phyloP scores from a whole-genome alignment of 495 filamentous ascomycete species.

The Clohesyomyces aquaticus region DNA sequence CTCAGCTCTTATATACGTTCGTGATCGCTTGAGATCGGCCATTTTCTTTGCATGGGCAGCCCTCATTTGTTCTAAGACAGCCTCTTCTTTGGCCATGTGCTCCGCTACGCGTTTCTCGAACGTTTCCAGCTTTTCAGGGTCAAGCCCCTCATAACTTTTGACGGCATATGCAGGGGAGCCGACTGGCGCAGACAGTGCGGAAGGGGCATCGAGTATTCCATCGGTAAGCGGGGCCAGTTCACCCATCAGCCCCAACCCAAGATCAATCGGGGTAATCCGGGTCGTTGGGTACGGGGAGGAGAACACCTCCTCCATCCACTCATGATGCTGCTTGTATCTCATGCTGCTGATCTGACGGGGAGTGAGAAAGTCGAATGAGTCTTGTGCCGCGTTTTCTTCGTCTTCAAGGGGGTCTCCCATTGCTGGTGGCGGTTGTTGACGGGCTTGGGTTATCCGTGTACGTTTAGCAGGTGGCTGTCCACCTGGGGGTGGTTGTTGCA shows the following conservation, averaged over 20 bases:
- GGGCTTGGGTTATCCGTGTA: constrained; percentile 35
- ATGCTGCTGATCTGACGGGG: constrained; percentile 83
- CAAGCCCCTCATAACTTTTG: constrained; percentile 56
- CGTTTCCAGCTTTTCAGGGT: constrained; percentile 68
- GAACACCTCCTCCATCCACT: constrained; percentile 99
- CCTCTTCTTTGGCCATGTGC: constrained; percentile 65
- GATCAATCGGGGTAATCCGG: constrained; percentile 83
- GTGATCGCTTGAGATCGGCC: constrained; percentile 70
- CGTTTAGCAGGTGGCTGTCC: constrained; percentile 54
- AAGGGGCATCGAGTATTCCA: constrained; percentile 72
- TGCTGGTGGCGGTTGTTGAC: neutral
- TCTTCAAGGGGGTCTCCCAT: constrained; percentile 69
- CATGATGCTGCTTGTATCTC: constrained; percentile 91
- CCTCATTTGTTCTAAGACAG: constrained; percentile 83
- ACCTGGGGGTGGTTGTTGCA: constrained; percentile 47
- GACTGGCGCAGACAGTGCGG: constrained; percentile 29
- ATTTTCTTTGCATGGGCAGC: constrained; percentile 73
- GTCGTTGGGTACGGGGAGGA: constrained; percentile 79
- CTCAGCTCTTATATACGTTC: constrained; percentile 45
- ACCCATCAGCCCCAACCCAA: constrained; percentile 84
- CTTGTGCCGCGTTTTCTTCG: constrained; percentile 85
- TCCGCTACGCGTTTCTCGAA: constrained; percentile 74
- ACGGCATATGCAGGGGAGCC: constrained; percentile 18
- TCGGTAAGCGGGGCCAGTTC: constrained; percentile 79
- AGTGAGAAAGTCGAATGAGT: constrained; percentile 83